Base-by-base conservation (phyloP, 1,284 basidiomycete species). In the Leccinum solheimii region DNA sequence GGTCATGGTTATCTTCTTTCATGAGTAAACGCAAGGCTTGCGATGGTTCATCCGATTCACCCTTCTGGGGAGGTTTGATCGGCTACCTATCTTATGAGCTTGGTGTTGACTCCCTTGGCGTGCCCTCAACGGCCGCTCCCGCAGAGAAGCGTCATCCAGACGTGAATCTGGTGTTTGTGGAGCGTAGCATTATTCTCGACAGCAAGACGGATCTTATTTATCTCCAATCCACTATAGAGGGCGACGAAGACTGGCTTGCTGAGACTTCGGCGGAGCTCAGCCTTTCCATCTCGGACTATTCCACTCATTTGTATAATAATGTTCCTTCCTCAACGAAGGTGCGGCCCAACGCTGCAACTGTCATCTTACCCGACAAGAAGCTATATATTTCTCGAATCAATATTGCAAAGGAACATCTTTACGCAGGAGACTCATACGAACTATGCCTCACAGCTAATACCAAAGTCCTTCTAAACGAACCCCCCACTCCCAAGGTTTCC, bases 351-450 rank as follows among this genome's bases (percentile, higher is more conserved):
- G 59, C 75, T 16, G 73, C 80, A 19, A 71, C 69, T 4, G 74
- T 88, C 38, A 75, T 70, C 7, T 70, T 86, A 55, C 90, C 88
- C 0, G 80, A 85, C 67, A 82, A 82, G 69, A 72, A 75, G 0
- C 71, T 75, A 2, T 98, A 98, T 77, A 86, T 90, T 58, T 76
- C 82, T 16, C 86, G 86, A 48, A 95, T 98, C 68, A 79, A 86
- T 34, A 72, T 80, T 40, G 92, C 92, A 10, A 87, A 95, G 69
- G 87, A 91, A 58, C 83, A 85, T 58, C 87, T 98, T 23, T 88
- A 83, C 60, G 81, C 89, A 43, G 96, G 96, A 5, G 92, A 98
- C 73, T 95, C 94, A n/a, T 98, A 98, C 76, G 96, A 98, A 72
- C 83, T 98, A 21, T 98, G 97, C 69, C 80, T 98, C 48, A 98